Base-by-base conservation (phyloP, 2,329 filamentous ascomycete species). In the Neoarthrinium moseri region DNA sequence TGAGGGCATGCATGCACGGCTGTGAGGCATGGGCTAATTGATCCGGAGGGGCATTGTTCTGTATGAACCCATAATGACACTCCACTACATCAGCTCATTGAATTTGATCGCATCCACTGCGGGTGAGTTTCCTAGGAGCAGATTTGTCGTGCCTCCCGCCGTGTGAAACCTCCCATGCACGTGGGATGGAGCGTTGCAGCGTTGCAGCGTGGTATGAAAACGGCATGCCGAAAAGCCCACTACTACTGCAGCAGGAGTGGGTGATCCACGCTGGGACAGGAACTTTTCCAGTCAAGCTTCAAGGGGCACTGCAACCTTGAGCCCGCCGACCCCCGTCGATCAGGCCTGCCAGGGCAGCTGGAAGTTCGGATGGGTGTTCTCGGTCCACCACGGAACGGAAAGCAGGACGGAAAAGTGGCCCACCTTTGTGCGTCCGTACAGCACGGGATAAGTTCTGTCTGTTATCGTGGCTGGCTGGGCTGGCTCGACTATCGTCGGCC, bases 121-220 rank as follows among this genome's bases (percentile, higher is more conserved):
- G n/a, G n/a, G n/a, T n/a, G n/a, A n/a, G n/a, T n/a, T n/a, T n/a
- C n/a, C n/a, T n/a, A n/a, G n/a, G n/a, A n/a, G n/a, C n/a, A n/a
- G n/a, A n/a, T n/a, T n/a, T n/a, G n/a, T n/a, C n/a, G n/a, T n/a
- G n/a, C n/a, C n/a, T n/a, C n/a, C n/a, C n/a, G n/a, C n/a, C n/a
- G n/a, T n/a, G n/a, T n/a, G n/a, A n/a, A n/a, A n/a, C n/a, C n/a
- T n/a, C n/a, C n/a, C n/a, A n/a, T n/a, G n/a, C n/a, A n/a, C 37
- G 37, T 29, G 37, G 37, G 37, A 40, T 40, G 37, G 21, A n/a
- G 18, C n/a, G n/a, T n/a, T n/a, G n/a, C n/a, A n/a, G 15, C 35
- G 35, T 27, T 40, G 37, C 37, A 27, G 37, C 15, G 24, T 27
- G 27, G 37, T 40, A 40, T 40, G 22, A 40, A 40, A 29, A 40